Percentiles rank a stretch among this genome's conserved stretches.
Evolutionary conservation across 2,329 filamentous ascomycete genomes (phyloP).

Genomic region (Penicillium decumbens): DNA sequence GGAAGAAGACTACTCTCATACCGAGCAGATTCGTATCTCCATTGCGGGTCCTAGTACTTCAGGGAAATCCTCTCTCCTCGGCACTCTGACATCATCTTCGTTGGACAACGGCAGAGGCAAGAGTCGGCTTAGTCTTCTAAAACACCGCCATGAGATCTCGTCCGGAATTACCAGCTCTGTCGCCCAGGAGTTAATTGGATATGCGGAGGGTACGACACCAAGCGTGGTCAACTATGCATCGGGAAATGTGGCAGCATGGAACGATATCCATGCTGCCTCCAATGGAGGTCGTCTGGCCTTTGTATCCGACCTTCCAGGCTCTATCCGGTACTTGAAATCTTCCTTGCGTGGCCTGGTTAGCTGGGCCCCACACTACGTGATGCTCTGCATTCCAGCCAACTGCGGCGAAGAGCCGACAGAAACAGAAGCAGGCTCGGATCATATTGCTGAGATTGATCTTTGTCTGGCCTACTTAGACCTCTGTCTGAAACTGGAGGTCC

Average conservation of each 20-base stretch:
- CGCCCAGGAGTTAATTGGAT: constrained; percentile 88
- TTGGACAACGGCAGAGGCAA: constrained; percentile 90
- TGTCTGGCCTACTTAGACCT: constrained; percentile 77
- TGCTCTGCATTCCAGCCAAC: constrained; percentile 82
- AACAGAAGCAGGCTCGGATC: constrained; percentile 21
- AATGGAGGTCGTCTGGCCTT: constrained; percentile 73
- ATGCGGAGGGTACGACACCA: constrained; percentile 44
- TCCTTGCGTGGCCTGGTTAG: constrained; percentile 85
- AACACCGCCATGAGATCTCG: constrained; percentile 86
- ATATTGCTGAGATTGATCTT: constrained; percentile 59
- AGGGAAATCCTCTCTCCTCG: constrained; percentile 86
- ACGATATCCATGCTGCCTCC: constrained; percentile 80
- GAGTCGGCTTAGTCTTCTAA: constrained; percentile 79
- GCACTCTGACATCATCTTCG: constrained; percentile 79
- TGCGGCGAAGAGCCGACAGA: constrained; percentile 50
- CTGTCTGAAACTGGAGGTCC: constrained; percentile 73
- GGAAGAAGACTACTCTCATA: constrained; percentile 45
- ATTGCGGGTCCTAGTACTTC: constrained; percentile 84
- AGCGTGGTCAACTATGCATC: constrained; percentile 71
- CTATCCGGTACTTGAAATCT: constrained; percentile 82
- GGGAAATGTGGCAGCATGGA: constrained; percentile 85
- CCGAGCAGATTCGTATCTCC: constrained; percentile 77
- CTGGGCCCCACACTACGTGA: constrained; percentile 91
- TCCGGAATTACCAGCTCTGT: constrained; percentile 93
- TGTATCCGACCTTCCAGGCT: constrained; percentile 85